These are phyloP conservation scores for Penicillium corylophilum DNA, from an alignment of 2,329 filamentous ascomycete genomes.

Conservation along the genomic window DNA sequence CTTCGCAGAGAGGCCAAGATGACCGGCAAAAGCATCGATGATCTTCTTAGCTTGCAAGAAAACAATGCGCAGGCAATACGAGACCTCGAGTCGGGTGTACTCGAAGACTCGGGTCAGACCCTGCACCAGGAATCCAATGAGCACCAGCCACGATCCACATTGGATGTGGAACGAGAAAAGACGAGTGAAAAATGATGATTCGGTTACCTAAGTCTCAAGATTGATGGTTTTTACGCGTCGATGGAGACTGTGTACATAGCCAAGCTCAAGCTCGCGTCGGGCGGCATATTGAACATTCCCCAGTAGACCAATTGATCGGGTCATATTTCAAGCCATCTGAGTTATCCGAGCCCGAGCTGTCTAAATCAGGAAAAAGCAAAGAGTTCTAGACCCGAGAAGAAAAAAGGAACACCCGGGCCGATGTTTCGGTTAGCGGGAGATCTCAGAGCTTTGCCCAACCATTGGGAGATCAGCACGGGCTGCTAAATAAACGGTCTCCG, in stretches of 20 bases:
- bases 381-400: not conserved
- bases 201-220: not conserved
- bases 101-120: constrained; percentile 1
- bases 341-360: no score
- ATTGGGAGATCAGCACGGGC: constrained; percentile 11
- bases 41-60: constrained; percentile 40
- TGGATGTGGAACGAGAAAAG: not conserved
- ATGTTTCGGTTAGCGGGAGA: constrained; percentile 6
- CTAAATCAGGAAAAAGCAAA: not conserved
- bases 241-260: not conserved
- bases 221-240: not conserved
- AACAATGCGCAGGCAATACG: constrained; percentile 3
- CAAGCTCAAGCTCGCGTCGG: not conserved
- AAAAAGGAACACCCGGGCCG: not conserved
- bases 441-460: constrained; percentile 1
- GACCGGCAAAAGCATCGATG: constrained; percentile 56
- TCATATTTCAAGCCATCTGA: not conserved
- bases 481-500: not conserved
- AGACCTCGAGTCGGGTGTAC: constrained; percentile 8
- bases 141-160: not conserved
- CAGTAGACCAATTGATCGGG: not conserved
- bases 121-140: not conserved
- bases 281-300: not conserved
- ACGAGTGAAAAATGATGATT: constrained; percentile 1
- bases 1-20: constrained; percentile 54